Percentiles rank a stretch among this genome's conserved stretches.
Conservation (phyloP, 2,329 filamentous ascomycete species). For the Botrytis cinerea region DNA sequence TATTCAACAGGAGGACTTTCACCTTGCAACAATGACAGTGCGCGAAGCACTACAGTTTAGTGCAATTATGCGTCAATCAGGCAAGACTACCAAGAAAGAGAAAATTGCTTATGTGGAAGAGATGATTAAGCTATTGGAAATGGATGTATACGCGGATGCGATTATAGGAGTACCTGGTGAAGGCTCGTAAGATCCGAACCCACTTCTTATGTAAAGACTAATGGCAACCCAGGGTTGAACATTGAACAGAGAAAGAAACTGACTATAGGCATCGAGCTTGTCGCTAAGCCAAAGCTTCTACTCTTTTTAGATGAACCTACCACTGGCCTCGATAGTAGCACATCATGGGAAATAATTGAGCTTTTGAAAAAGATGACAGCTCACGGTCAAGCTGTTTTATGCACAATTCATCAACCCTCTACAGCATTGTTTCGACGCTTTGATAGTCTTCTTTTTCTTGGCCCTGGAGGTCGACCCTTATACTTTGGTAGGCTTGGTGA, state of each 20-base stretch:
- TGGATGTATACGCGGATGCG: conserved; percentile 87
- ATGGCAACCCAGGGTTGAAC: conserved; percentile 65
- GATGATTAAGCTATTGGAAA: conserved; percentile 86
- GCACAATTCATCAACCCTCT: conserved; percentile 92
- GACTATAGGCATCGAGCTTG: conserved; percentile 73
- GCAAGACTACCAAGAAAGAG: conserved; percentile 66
- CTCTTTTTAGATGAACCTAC: conserved; percentile 76
- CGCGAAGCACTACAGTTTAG: conserved; percentile 86
- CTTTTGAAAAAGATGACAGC: conserved; percentile 86
- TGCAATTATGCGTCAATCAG: conserved; percentile 81
- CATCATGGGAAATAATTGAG: conserved; percentile 86
- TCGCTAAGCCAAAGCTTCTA: conserved; percentile 66
- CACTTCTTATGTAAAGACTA: conserved; percentile 82
- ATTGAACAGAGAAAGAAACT: conserved; percentile 66
- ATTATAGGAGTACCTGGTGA: conserved; percentile 72
- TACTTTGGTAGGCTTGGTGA: conserved; percentile 80
- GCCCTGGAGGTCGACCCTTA: conserved; percentile 72
- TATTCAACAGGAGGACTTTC: conserved; percentile 71
- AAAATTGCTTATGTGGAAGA: conserved; percentile 88
- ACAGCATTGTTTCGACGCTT: conserved; percentile 92
- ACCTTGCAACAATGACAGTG: conserved; percentile 80
- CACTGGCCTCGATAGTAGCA: conserved; percentile 92
- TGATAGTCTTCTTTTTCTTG: conserved; percentile 75
- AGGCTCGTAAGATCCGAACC: conserved; percentile 48
- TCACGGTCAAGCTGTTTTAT: conserved; percentile 85